Base-by-base conservation (phyloP, 163 green algal genomes). In the Trebouxia gelatinosa region DNA sequence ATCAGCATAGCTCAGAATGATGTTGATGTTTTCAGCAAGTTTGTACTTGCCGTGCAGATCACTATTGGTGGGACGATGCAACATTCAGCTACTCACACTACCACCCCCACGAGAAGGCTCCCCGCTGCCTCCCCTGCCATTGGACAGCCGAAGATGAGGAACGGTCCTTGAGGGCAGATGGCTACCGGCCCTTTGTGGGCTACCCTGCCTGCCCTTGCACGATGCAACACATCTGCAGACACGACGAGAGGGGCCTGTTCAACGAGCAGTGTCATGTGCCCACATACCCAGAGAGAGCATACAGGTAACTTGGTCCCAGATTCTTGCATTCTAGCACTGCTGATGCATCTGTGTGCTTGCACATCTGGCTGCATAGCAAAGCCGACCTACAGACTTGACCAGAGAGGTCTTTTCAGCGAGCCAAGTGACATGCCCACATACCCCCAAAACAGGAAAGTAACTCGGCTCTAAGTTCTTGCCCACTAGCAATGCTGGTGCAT, bases 101-200 rank as follows among this genome's bases (percentile, higher is more conserved):
- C 34, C 78, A 83, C 46, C 78, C 78, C 2, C 29, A 83, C 23
- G 59, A 70, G 26, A 57, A 29, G 28, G 71, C 79, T 7, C 79
- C 79, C 32, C 50, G 57, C 21, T 83, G 79, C 64, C 13, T 77
- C 21, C 72, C 79, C n/a, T 80, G 72, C 64, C 32, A 80, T 35
- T 80, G 48, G 34, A 61, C 62, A 31, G 0, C 58, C 48, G 31
- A 38, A 39, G 67, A 75, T 38, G 39, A 75, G 13, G 39, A 54
- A n/a, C 40, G 39, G 67, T 31, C 67, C 39, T 11, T 61, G 2
- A 57, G 40, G 67, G 67, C 39, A 32, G 67, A 58, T 59, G 67
- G 67, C 39, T 58, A 75, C 39, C 37, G 43, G 67, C 39, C 67
- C 40, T 75, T 75, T 28, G n/a, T 43, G 39, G 39, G 39, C 39